Evolutionary conservation across 306 rosid species (phyloP), one percentile per base, ranked within the genome.

Genomic region (Vigna unguiculata): DNA sequence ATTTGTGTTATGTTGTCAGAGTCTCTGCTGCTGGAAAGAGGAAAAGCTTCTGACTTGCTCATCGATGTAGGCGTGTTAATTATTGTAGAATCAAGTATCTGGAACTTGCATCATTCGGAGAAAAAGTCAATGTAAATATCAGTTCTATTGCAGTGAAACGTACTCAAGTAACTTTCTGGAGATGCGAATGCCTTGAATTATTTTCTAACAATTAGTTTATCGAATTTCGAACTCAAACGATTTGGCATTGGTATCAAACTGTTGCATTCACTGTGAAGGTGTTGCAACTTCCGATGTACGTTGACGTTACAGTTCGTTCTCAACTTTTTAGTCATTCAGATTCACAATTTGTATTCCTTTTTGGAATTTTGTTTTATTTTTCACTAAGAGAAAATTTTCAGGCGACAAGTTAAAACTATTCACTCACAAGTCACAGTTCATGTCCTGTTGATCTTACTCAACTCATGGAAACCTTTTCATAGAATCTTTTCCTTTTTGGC

Each of bases 21-120:
- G 30, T 63, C 46, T 62, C 24, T n/a, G 15, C 24, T n/a, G 15
- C 47, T 34, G 38, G 3, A 8, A n/a, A 11, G 13, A 28, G 15
- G 16, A 25, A 32, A 15, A 61, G 68, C 2, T 2, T 61, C 45
- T 61, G 14, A 16, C 7, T 16, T 25, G 14, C 40, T 62, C 69
- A 61, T 7, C 2, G 41, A 28, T 28, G 46, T 41, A 30, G 7
- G 4, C 20, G 5, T 61, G 28, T 34, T n/a, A 62, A 62, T 62
- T 62, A 62, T 36, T 62, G 69, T 34, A 9, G 25, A 62, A 62
- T 36, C 46, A 32, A 62, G 47, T n/a, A 21, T 62, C 45, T 32
- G 19, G 17, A 22, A 41, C 47, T 11, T 30, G 14, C 38, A 20
- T 55, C 20, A 14, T 28, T 60, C 15, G 43, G 21, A 7, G 9